Base-by-base conservation (phyloP, 2,329 filamentous ascomycete genomes). In the Trichothecium sympodiale region DNA sequence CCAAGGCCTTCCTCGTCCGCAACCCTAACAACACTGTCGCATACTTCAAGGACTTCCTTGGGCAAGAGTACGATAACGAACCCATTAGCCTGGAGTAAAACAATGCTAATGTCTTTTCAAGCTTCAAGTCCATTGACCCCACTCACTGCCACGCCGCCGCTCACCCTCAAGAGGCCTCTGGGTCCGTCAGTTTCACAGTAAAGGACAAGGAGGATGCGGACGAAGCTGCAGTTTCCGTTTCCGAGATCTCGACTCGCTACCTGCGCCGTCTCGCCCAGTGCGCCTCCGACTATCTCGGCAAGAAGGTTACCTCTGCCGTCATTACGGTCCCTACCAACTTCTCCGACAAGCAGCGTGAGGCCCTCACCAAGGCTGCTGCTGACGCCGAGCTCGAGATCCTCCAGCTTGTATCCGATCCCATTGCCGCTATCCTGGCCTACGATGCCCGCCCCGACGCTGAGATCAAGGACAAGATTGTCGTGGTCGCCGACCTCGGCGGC, bases 311-410 rank as follows among this genome's bases (percentile, higher is more conserved):
- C 43, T 86, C 88, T n/a, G 87, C 88, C 37, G 91, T 96, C 52
- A 77, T 98, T 56, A 85, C 89, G 29, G 78, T 96, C 13, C 91
- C 91, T 34, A 95, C 89, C 52, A 87, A 96, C 71, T 94, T 93
- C 67, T 72, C 69, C 49, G 85, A 94, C 43, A 78, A 79, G 53
- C 89, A 96, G 66, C 85, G 86, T 53, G 75, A 80, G 45, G 85
- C 87, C 29, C 66, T 98, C 42, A 73, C 71, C 47, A 74, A 80
- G 51, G 77, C 89, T 33, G 85, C 88, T 39, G 80, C 81, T 52
- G 80, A 74, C 38, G 87, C 87, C 46, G 84, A 77, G 36, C 64
- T 98, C 33, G 87, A 96, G 62, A 74, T 96, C 29, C 75, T 98
- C 37, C 91, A 98, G 65, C 77, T 94, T 55, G 87, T 98, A 57